Conservation (phyloP, 1,139 yeast species). For the Taiozyma sp. region DNA sequence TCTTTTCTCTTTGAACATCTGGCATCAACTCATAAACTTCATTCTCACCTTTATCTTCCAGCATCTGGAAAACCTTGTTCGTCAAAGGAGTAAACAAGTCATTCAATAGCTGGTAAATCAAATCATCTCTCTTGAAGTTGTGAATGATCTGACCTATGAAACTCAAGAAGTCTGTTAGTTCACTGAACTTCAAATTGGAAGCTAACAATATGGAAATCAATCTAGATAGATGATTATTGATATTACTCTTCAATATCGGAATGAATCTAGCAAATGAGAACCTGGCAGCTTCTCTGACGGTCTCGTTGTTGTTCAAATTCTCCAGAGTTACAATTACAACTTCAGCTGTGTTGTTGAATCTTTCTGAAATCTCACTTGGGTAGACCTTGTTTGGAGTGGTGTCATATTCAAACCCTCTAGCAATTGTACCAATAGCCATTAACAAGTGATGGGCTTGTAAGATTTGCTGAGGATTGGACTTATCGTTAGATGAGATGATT, state of each 20-base stretch:
- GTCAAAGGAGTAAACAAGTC: slow-evolving; percentile 70
- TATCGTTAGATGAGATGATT: slow-evolving; percentile 45
- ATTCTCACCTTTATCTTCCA: slow-evolving; percentile 39
- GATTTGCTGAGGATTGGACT: slow-evolving; percentile 38
- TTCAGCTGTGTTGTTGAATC: slow-evolving; percentile 69
- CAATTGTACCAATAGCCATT: slow-evolving; percentile 86
- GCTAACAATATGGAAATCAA: slow-evolving; percentile 69
- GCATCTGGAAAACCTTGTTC: slow-evolving; percentile 52
- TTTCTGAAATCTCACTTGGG: slow-evolving; percentile 35
- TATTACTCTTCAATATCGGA: slow-evolving; percentile 56
- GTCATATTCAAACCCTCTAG: slow-evolving; percentile 57
- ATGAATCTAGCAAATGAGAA: slow-evolving; percentile 84
- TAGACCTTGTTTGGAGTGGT: slow-evolving; percentile 22
- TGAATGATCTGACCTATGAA: slow-evolving; percentile 89
- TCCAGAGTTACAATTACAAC: slow-evolving; percentile 83
- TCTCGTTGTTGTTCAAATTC: slow-evolving; percentile 58
- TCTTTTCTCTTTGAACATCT: slow-evolving; percentile 52
- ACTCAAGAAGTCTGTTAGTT: slow-evolving; percentile 74
- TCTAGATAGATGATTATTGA: slow-evolving; percentile 59
- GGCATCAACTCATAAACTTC: slow-evolving; percentile 36
- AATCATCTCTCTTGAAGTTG: slow-evolving; percentile 59
- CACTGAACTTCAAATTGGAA: slow-evolving; percentile 56
- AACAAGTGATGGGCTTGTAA: slow-evolving; percentile 82
- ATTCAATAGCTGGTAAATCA: slow-evolving; percentile 68
- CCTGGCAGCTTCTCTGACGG: slow-evolving; percentile 79